Evolutionary conservation across 1,284 basidiomycete species (phyloP).

Genomic region (Phellinidium pouzarii): DNA sequence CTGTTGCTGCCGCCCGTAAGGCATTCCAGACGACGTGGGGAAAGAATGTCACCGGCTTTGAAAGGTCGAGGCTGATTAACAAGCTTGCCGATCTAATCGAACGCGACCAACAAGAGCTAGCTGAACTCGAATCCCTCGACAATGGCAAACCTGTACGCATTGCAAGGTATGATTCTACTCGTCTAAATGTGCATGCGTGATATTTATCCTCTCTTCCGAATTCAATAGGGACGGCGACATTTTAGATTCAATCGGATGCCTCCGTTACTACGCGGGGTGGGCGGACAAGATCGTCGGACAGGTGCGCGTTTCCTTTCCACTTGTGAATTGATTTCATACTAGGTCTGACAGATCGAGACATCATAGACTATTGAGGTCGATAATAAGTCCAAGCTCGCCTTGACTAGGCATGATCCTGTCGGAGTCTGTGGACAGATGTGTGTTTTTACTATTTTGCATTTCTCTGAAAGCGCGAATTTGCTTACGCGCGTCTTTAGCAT

Average conservation of each 20-base stretch:
- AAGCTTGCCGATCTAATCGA: conserved; percentile 93
- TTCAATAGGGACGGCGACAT: conserved; percentile 76
- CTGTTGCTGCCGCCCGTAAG: conserved; percentile 77
- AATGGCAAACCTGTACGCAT: conserved; percentile 82
- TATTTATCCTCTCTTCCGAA: neutral
- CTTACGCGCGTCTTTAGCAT: conserved; percentile 43
- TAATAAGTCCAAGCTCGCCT: conserved; percentile 73
- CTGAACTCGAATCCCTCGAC: conserved; percentile 75
- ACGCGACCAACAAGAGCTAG: conserved; percentile 69
- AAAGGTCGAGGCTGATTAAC: conserved; percentile 74
- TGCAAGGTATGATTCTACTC: conserved; percentile 42
- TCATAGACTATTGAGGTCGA: conserved; percentile 73
- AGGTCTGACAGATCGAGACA: conserved; percentile 4
- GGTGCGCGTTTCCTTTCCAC: conserved; percentile 26
- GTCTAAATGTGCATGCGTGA: neutral
- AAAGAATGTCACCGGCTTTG: conserved; percentile 75
- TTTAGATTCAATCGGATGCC: conserved; percentile 70
- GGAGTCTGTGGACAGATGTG: conserved; percentile 91
- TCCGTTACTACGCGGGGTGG: conserved; percentile 75
- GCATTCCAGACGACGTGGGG: conserved; percentile 91
- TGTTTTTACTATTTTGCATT: conserved; percentile 25
- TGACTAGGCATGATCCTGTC: conserved; percentile 89
- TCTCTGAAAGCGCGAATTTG: conserved; percentile 1
- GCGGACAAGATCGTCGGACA: conserved; percentile 54
- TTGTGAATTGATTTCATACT: neutral